Percentiles rank a stretch among this genome's conserved stretches.
Conservation (phyloP, 805 yeast species). For the Scheffersomyces ergatensis region DNA sequence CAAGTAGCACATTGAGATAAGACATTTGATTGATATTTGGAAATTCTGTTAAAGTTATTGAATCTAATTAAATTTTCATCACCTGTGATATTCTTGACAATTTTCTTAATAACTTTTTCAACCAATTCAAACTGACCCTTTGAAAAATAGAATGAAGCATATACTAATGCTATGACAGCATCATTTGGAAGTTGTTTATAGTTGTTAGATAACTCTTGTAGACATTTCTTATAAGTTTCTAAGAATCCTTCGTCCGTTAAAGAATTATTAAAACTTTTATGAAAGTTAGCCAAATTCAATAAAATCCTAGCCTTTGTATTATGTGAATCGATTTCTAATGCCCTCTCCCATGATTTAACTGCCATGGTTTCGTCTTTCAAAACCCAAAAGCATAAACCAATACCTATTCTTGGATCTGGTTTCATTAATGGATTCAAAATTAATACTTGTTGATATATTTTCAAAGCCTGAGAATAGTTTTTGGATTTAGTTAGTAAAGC, state of each 20-base stretch:
- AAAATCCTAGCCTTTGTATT: conserved; percentile 63
- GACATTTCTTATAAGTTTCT: conserved; percentile 54
- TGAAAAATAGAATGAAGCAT: conserved; percentile 72
- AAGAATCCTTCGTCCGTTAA: conserved; percentile 61
- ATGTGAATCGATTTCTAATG: conserved; percentile 61
- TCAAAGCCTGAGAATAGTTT: conserved; percentile 71
- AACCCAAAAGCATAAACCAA: conserved; percentile 92
- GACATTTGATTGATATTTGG: conserved; percentile 26
- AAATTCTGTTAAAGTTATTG: conserved; percentile 15
- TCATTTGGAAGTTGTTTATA: conserved; percentile 44
- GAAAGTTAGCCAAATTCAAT: conserved; percentile 66
- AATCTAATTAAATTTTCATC: conserved; percentile 12
- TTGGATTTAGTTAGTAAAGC: conserved; percentile 63
- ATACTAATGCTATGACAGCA: conserved; percentile 60
- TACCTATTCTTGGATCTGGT: conserved; percentile 94
- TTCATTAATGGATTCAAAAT: conserved; percentile 70
- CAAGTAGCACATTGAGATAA: conserved; percentile 56
- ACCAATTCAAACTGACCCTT: conserved; percentile 59
- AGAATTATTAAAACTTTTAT: conserved; percentile 56
- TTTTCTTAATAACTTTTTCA: conserved; percentile 52
- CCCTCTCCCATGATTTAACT: conserved; percentile 75
- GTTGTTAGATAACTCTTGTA: conserved; percentile 43
- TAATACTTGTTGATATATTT: conserved; percentile 79
- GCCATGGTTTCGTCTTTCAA: conserved; percentile 80
- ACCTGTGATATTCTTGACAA: conserved; percentile 30